Conservation (phyloP, 805 yeast genomes). For the Spathaspora girioi region DNA sequence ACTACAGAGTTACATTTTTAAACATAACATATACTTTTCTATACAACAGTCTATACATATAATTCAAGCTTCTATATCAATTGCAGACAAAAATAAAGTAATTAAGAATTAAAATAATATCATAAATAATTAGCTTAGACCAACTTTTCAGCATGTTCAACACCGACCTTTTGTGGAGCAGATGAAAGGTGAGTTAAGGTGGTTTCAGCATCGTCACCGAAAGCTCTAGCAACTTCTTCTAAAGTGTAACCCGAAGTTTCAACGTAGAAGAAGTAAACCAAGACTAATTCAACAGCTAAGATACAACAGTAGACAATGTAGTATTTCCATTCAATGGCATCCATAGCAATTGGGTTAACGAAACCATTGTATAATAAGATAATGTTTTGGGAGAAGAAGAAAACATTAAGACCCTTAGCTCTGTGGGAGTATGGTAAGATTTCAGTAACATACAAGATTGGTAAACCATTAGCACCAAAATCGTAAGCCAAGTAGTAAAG, state of each 20-base stretch:
- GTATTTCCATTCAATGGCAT: constrained; percentile 39
- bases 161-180: constrained; percentile 3
- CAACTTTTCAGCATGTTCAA: constrained; percentile 8
- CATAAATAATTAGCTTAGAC: not conserved
- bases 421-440: constrained; percentile 34
- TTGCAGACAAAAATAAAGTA: not conserved
- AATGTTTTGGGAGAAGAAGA: constrained; percentile 17
- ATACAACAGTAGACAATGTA: constrained; percentile 37
- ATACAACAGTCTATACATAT: not conserved
- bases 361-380: constrained; percentile 23
- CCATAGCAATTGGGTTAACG: constrained; percentile 38
- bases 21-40: not conserved
- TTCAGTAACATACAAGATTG: constrained; percentile 45
- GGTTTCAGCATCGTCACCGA: constrained; percentile 29
- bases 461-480: constrained; percentile 43
- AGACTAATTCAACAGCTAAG: constrained; percentile 23
- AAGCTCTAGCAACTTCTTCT: constrained; percentile 41
- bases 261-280: constrained; percentile 32
- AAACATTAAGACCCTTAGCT: constrained; percentile 38
- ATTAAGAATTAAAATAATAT: constrained; percentile 1
- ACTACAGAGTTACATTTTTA: not conserved
- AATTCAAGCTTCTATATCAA: not conserved
- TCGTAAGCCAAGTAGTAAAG: constrained; percentile 19
- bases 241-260: constrained; percentile 42
- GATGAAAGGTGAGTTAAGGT: constrained; percentile 6